Evolutionary conservation across 2,329 filamentous ascomycete species (phyloP), one percentile per base, ranked within the genome.

Genomic region (Aspergillus brasiliensis): DNA sequence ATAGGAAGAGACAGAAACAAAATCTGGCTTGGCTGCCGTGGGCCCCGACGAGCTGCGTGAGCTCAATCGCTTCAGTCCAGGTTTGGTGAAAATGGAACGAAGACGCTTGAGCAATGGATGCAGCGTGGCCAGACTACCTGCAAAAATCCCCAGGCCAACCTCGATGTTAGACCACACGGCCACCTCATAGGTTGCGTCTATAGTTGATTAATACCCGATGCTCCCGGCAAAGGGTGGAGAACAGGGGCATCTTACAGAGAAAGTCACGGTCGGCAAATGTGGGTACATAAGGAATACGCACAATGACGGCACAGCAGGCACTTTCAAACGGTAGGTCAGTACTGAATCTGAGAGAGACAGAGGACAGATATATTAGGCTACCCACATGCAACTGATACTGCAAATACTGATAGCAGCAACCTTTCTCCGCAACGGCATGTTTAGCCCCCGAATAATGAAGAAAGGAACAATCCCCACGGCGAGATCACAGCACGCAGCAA

Each of bases 401-500:
- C 52, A 23, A 8, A 58, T 58, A 2, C 19, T 40, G 1, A 40
- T 27, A 2, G 53, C 27, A 1, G 23, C 47, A 17, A 40, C 15
- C 19, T 58, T 58, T 7, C 37, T 17, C 15, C 21, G 21, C 2
- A 5, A 28, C 5, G 21, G 52, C 21, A 42, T 37, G 10, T 51
- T 52, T 21, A 58, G 6, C 6, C 38, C 11, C 13, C 40, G 40
- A 6, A 58, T 23, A 5, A 58, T 38, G 8, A 58, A 19, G 5
- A 25, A 49, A 6, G 83, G 83, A 2, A 85, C 68, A 28, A 84
- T 76, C 5, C 80, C 76, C 8, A 84, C 72, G 6, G 81, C 82
- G 57, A 83, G 82, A 68, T 85, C 83, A 54, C 80, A 80, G 3
- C 64, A 8, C 1, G 69, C 69, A 0, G 69, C 64, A 44, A 71